These are phyloP conservation scores for Debaryomyces hansenii DNA, from an alignment of 805 yeast genomes.

Conservation along the genomic window DNA sequence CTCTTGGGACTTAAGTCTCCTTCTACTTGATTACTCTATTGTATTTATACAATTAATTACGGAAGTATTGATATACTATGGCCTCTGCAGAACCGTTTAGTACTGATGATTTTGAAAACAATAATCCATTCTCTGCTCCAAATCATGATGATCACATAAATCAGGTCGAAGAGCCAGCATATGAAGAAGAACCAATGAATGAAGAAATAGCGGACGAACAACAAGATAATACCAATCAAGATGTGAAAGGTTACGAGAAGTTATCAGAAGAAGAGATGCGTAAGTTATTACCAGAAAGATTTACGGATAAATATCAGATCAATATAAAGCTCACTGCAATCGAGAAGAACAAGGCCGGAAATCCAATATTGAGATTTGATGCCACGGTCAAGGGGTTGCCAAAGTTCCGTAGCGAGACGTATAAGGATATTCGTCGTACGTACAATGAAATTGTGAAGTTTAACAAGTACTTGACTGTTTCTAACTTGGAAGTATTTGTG, in stretches of 20 bases:
- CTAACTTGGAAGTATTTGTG: slow-evolving; percentile 89
- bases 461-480: slow-evolving; percentile 73
- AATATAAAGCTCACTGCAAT: slow-evolving; percentile 61
- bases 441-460: slow-evolving; percentile 74
- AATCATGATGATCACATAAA: neutral
- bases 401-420: slow-evolving; percentile 66
- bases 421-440: slow-evolving; percentile 77
- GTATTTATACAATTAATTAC: too few species aligned
- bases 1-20: too few species aligned
- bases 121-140: slow-evolving; percentile 44
- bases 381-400: slow-evolving; percentile 56
- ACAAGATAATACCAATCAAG: slow-evolving; percentile 22
- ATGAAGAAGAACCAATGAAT: slow-evolving; percentile 1
- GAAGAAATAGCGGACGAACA: neutral
- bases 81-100: slow-evolving; percentile 46
- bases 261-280: slow-evolving; percentile 37
- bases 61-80: slow-evolving; percentile 21
- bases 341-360: slow-evolving; percentile 71
- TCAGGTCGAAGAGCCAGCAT: neutral
- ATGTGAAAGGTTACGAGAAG: neutral
- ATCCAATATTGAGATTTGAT: slow-evolving; percentile 78
- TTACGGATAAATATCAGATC: slow-evolving; percentile 43
- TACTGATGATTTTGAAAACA: slow-evolving; percentile 46
- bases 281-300: slow-evolving; percentile 51
- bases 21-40: too few species aligned